A percentile compares a stretch with the other conserved stretches of the same genome.
These are phyloP conservation scores for Phlegmacium glaucopus DNA, from an alignment of 768 basidiomycete genomes.

Conservation along the genomic window DNA sequence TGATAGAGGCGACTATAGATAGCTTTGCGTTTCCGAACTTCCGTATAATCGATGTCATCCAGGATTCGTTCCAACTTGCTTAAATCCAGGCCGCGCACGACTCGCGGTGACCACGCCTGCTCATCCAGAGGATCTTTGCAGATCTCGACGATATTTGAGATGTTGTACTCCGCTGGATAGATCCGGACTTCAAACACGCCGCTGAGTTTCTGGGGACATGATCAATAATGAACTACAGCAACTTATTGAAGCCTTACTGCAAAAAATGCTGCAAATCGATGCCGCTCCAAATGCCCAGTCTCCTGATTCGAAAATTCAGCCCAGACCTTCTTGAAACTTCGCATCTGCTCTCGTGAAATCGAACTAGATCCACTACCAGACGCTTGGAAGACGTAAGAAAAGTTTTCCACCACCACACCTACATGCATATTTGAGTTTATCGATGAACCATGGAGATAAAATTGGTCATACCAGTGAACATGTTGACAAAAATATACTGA, in stretches of 20 bases:
- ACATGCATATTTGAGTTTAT: not conserved
- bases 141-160: constrained; percentile 54
- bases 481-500: constrained; percentile 93
- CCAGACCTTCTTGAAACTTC: constrained; percentile 94
- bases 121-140: constrained; percentile 38
- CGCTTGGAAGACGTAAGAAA: constrained; percentile 92
- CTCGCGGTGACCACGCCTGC: constrained; percentile 28
- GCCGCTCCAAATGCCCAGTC: constrained; percentile 74
- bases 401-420: constrained; percentile 93
- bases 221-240: constrained; percentile 2
- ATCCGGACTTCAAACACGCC: constrained; percentile 88
- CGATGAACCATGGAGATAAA: not conserved
- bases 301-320: constrained; percentile 75
- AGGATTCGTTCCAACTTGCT: constrained; percentile 56
- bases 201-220: constrained; percentile 58
- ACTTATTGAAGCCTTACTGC: constrained; percentile 47
- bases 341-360: constrained; percentile 88
- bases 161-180: constrained; percentile 68
- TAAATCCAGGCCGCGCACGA: constrained; percentile 58
- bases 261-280: constrained; percentile 76
- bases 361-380: constrained; percentile 77
- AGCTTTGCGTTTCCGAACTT: constrained; percentile 62
- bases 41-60: constrained; percentile 58
- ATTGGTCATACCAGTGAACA: constrained; percentile 77
- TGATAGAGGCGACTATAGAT: constrained; percentile 79